Evolutionary conservation across 169 alveolate genomes (phyloP), one percentile per base, ranked within the genome.

Genomic region (Pseudocohnilembus persalinus): DNA sequence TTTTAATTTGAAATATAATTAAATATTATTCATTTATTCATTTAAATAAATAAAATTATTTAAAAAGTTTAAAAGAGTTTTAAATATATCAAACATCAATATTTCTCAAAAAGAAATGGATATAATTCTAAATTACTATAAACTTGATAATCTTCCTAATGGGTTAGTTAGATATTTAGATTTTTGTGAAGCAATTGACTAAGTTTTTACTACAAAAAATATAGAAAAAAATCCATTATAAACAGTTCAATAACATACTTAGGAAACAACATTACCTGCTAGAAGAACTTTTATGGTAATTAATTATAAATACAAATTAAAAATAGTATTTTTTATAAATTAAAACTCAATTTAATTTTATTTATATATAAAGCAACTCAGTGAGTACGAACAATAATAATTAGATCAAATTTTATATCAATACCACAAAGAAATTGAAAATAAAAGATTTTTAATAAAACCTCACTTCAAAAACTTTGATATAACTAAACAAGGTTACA

Each of bases 391-490:
- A 29, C 33, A 83, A 34, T 82, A 76, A 30, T 20, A 78, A 49
- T 76, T 93, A n/a, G 79, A 83, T 31, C 74, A 81, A 11, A 77
- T 90, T 11, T 77, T 94, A 28, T 63, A 81, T 31, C 78, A 84
- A 34, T 89, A 87, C 79, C 88, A 84, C 76, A 65, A 65, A 25
- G 93, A 90, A 24, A 90, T 93, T 31, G 78, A 80, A 74, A 94
- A 84, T 30, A 89, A 87, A 74, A 87, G 96, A 72, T 88, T 93
- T 63, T 81, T 88, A 32, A 76, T 94, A 29, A 91, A 93, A 77
- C 96, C 96, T 0, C 83, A 81, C n/a, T 94, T 94, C 90, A 89
- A 94, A 81, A 95, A 94, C 84, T 95, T 95, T 80, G 97, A 95
- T 86, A 91, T 73, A 35, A 92, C 96, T 26, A 85, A 88, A 72